phyloP scores from a whole-genome alignment of 148 eudicot genomes.

The Chenopodium quinoa region DNA sequence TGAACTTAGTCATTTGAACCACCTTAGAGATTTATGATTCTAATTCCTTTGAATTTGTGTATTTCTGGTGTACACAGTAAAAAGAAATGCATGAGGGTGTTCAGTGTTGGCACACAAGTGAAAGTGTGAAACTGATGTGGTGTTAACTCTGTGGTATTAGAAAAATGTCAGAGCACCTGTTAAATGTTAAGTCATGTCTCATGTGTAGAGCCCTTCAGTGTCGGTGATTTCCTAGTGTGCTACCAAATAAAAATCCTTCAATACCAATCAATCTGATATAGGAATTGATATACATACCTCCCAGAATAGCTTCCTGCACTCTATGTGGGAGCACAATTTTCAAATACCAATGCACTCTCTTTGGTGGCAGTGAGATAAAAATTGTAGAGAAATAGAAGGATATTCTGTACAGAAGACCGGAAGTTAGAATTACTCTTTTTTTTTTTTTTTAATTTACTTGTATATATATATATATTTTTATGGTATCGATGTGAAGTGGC shows the following conservation, averaged over 20 bases:
- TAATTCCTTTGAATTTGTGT: no score
- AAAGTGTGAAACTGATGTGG: neutral
- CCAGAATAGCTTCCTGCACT: neutral
- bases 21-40: neutral
- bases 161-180: neutral
- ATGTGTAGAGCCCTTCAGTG: neutral
- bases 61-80: no score
- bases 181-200: neutral
- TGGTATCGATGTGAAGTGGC: neutral
- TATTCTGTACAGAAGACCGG: neutral
- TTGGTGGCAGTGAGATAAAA: neutral
- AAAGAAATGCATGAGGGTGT: no score
- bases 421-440: no score
- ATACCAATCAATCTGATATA: neutral
- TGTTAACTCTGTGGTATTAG: neutral
- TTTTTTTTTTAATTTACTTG: no score
- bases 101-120: no score
- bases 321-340: neutral
- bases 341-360: neutral
- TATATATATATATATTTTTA: no score
- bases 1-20: no score
- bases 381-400: neutral
- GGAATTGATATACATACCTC: neutral
- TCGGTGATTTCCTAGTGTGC: neutral
- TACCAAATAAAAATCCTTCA: neutral